phyloP scores from a whole-genome alignment of 208 protist genomes.

The Leishmania mexicana region DNA sequence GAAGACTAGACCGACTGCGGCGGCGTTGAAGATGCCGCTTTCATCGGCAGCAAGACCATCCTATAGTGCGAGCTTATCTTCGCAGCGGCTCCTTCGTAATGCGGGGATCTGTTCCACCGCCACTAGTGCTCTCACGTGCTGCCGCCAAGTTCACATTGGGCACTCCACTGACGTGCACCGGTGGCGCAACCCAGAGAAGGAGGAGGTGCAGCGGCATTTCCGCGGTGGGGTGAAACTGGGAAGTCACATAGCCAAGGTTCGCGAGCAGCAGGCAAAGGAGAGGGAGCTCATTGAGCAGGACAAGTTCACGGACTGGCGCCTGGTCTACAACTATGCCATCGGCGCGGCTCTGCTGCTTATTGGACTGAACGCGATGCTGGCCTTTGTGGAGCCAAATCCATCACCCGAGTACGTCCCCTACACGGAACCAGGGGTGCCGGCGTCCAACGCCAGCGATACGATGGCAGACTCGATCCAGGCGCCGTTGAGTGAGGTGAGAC shows the following conservation, averaged over 20 bases:
- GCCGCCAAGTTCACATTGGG: slow-evolving; percentile 39
- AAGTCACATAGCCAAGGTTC: slow-evolving; percentile 43
- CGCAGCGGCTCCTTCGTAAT: neutral
- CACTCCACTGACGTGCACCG: slow-evolving; percentile 68
- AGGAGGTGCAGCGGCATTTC: slow-evolving; percentile 62
- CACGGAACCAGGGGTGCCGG: slow-evolving; percentile 13
- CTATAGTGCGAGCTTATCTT: neutral
- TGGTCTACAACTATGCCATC: slow-evolving; percentile 41
- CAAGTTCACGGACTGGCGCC: slow-evolving; percentile 70
- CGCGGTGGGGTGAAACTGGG: slow-evolving; percentile 62
- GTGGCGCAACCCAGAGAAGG: slow-evolving; percentile 72
- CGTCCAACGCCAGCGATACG: neutral
- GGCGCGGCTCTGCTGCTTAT: slow-evolving; percentile 52
- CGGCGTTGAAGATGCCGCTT: neutral
- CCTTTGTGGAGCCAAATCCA: slow-evolving; percentile 61
- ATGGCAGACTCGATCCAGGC: neutral
- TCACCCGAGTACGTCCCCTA: slow-evolving; percentile 78
- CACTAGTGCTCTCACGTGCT: neutral
- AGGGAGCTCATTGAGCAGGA: slow-evolving; percentile 52
- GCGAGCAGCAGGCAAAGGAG: slow-evolving; percentile 49
- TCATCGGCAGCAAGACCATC: neutral
- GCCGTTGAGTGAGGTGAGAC: neutral
- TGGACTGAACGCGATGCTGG: slow-evolving; percentile 51
- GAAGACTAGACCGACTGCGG: neutral
- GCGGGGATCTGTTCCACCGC: neutral